Evolutionary conservation across 805 yeast species (phyloP), one percentile per base, ranked within the genome.

Genomic region (Candida odintsovae): DNA sequence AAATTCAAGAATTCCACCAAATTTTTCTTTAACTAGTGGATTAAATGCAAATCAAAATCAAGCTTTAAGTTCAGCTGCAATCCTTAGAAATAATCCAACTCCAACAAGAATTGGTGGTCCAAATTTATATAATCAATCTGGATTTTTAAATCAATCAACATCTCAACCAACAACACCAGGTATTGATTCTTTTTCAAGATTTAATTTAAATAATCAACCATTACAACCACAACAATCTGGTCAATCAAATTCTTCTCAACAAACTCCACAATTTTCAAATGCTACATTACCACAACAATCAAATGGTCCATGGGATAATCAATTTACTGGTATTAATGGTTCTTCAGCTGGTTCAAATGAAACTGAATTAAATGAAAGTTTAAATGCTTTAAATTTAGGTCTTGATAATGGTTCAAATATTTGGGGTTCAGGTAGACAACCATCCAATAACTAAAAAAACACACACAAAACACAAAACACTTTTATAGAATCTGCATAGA

Each of bases 121-220:
- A 46, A 41, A 38, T 23, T 41, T 53, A 44, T 55, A 53, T 23
- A 41, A 40, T 37, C 68, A 44, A 22, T 10, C 23, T 36, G 39
- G 39, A 20, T 20, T 43, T 23, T 38, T 40, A 45, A 63, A 50
- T 63, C 61, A 40, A n/a, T 50, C 69, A 62, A 54, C 62, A 28
- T 53, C 63, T 9, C 67, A 60, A 45, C 67, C 63, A 23, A 51
- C 59, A 3, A 62, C 64, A 4, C 65, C 65, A 20, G 66, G 59
- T 11, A 48, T 61, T 35, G 66, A 62, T 35, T 42, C 57, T 19
- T 53, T 53, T 49, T 42, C 59, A 6, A 52, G 65, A 47, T 62
- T 59, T 45, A 51, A 53, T 43, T 28, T 53, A 12, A 26, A 35
- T 10, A 33, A 16, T 15, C 20, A 18, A 13, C 44, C 51, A 16